Base-by-base conservation (phyloP, 1,139 yeast genomes). In the Candida freyschussii region DNA sequence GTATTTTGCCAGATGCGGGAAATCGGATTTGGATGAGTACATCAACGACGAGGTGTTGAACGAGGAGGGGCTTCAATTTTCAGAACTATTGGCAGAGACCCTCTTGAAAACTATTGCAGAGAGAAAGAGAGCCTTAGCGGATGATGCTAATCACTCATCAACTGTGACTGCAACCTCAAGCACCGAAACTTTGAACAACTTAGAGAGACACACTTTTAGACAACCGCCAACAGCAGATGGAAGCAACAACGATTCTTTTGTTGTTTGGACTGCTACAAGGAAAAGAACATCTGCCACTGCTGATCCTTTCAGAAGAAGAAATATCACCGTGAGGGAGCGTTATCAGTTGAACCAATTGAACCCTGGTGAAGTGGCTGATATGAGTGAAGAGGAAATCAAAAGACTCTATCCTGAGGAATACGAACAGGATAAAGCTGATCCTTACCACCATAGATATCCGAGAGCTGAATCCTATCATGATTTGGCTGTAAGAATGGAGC, bases 401-500 rank as follows among this genome's bases (percentile, higher is more conserved):
- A 53, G 58, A 27, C 62, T 66, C 44, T 85, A 64, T 52, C 94
- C 95, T 1, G 69, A 65, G 3, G 96, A 87, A 47, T 83, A 70
- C 52, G 69, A 65, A 38, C 78, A 73, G 48, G 84, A 77, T 52
- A 41, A 62, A 35, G 63, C 67, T 41, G 96, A 89, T 56, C 96
- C 96, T 3, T 93, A 91, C 55, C 96, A 91, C 57, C 91, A 83
- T 56, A 69, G 98, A 39, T 91, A 76, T 56, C 86, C 96, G 7
- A 69, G 97, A 35, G 86, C 95, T 0, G 99, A 91, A 59, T 84
- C 94, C 36, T 91, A 87, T 55, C 98, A 91, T 58, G 98, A 91
- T 57, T 69, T 93, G 37, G 97, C 98, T 0, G 82, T 91, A 27
- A 78, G 95, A 47, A 75, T 93, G 60, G 98, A 93, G 59, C 96